A percentile compares a stretch with the other conserved stretches of the same genome.
Conservation (phyloP, 441 rosid species). For the Melastoma candidum region DNA sequence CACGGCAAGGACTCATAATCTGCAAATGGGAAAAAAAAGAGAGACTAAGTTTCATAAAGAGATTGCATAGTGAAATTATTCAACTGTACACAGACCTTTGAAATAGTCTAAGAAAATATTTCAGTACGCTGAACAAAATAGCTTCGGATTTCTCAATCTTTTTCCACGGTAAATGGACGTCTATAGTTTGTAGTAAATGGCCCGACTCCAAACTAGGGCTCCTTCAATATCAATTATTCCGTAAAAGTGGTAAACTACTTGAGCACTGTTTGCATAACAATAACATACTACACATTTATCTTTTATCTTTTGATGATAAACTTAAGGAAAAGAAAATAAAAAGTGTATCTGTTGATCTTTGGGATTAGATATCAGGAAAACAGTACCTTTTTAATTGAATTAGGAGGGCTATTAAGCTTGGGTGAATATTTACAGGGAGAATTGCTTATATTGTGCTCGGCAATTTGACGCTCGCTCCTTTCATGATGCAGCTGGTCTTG, state of each 20-base stretch:
- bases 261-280: no score
- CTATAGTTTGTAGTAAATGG: no score
- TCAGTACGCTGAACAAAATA: not conserved
- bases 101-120: not conserved
- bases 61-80: not conserved
- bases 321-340: not conserved
- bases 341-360: not conserved
- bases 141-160: no score
- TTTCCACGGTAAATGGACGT: no score
- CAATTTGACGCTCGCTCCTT: conserved; percentile 66
- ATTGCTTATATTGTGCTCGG: conserved; percentile 49
- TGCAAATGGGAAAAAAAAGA: conserved; percentile 22
- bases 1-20: conserved; percentile 21
- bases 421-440: conserved; percentile 26
- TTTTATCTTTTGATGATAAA: not conserved
- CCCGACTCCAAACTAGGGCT: no score
- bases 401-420: conserved; percentile 22
- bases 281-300: no score
- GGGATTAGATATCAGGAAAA: not conserved
- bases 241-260: no score
- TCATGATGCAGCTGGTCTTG: conserved; percentile 76
- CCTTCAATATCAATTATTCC: no score
- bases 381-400: conserved; percentile 35
- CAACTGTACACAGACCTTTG: not conserved
- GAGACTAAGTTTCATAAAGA: not conserved